A percentile compares a stretch with the other conserved stretches of the same genome.
Conservation (phyloP, 441 rosid genomes). For the Pelargonium citronellum region DNA sequence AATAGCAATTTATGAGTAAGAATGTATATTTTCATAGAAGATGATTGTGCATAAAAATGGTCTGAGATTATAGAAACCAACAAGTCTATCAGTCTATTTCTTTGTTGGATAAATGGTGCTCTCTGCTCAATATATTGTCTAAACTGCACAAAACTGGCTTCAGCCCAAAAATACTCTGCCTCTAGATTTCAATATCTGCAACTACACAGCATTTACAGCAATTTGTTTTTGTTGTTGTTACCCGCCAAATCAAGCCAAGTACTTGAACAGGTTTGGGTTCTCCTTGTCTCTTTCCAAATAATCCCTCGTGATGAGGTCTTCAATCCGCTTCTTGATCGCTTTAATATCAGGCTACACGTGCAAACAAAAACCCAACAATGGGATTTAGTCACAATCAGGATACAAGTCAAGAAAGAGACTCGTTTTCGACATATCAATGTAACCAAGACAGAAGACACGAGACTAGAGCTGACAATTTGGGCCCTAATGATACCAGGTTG, state of each 20-base stretch:
- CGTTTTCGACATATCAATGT: too few species aligned
- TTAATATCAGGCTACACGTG: slow-evolving; percentile 82
- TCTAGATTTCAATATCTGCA: background rate
- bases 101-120: too few species aligned
- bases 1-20: too few species aligned
- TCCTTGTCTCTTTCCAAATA: slow-evolving; percentile 42
- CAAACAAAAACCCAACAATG: slow-evolving; percentile 6
- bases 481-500: too few species aligned
- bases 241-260: slow-evolving; percentile 28
- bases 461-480: too few species aligned
- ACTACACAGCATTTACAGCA: slow-evolving; percentile 8
- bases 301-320: slow-evolving; percentile 80
- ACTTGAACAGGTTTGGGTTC: slow-evolving; percentile 33
- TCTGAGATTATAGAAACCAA: too few species aligned
- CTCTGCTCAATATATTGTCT: too few species aligned
- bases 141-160: background rate
- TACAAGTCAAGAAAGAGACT: too few species aligned
- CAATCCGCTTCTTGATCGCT: slow-evolving; percentile 91
- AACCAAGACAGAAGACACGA: too few species aligned
- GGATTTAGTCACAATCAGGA: background rate
- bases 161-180: background rate
- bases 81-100: too few species aligned
- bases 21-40: too few species aligned
- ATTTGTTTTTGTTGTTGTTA: background rate
- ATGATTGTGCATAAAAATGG: too few species aligned